Evolutionary conservation across 2,329 filamentous ascomycete species (phyloP), one percentile per base, ranked within the genome.

Genomic region (Talaromyces sp.): DNA sequence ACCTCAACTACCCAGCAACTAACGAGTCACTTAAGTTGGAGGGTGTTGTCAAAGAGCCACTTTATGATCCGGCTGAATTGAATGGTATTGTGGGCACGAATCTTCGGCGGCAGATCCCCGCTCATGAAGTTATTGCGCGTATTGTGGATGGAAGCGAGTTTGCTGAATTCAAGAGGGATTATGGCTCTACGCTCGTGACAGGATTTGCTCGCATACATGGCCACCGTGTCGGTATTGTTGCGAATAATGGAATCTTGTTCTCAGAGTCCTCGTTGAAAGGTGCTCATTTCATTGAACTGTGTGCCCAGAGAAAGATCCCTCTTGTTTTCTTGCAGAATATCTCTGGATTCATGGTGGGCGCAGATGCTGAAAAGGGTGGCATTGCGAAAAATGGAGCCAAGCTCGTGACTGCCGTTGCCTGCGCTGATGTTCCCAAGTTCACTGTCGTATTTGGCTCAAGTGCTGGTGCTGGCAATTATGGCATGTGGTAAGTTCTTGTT

Each of bases 311-410:
- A 51, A 86, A 90, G 49, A 89, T 97, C 51, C 93, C 94, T 1
- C 80, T 97, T 9, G 82, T 97, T 46, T 97, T 97, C 76, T 78
- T 99, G 17, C 94, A 99, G 72, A 97, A 99, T 73, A 97, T 99
- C 70, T 88, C 87, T 5, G 94, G 94, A 39, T 99, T 99, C 82
- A 99, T 99, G 94, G 94, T 99, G 29, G 94, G 94, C 39, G 84
- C 86, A 16, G 90, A 94, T 65, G 91, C 93, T 0, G 94, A 99
- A 76, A 88, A 89, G 49, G 93, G 93, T 47, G 94, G 94, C 11
- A 97, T 99, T 64, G 94, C 94, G 49, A 97, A 97, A 81, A 95
- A 97, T 68, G 94, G 94, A 36, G 94, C 94, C 5, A 97, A 99
- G 77, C 85, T 99, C 16, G 94, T 97, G 24, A 96, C 91, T 2